phyloP scores from a whole-genome alignment of 2,329 filamentous ascomycete species.

The Diaporthe australafricana region DNA sequence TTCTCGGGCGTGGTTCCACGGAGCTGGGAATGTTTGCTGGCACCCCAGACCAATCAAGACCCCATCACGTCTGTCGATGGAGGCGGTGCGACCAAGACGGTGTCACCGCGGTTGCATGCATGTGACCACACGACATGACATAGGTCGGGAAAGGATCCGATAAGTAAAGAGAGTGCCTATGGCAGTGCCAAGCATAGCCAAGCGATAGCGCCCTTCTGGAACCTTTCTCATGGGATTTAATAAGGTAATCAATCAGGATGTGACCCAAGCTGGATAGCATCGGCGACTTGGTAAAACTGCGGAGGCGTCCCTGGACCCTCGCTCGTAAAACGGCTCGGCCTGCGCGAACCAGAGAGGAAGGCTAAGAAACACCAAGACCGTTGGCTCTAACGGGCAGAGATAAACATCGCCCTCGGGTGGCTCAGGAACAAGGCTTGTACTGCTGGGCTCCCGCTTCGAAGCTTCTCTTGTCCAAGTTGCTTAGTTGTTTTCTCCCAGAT shows the following conservation, averaged over 20 bases:
- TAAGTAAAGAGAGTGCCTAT: not conserved
- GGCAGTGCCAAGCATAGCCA: constrained; percentile 25
- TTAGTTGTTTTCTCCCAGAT: not conserved
- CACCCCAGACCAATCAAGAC: not conserved
- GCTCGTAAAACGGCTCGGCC: not conserved
- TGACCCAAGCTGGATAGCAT: constrained; percentile 13
- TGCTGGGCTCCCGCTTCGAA: constrained; percentile 19
- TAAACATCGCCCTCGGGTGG: constrained; percentile 6
- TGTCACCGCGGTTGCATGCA: constrained; percentile 1
- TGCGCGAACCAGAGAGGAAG: not conserved
- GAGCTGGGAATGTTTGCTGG: constrained; percentile 10
- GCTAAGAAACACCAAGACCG: constrained; percentile 16
- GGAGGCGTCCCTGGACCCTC: not conserved
- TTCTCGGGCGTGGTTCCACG: constrained; percentile 2
- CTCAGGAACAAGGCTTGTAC: constrained; percentile 17
- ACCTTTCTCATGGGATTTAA: constrained; percentile 14
- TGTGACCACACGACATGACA: constrained; percentile 11
- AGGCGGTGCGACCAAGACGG: constrained; percentile 3
- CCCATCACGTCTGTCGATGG: not conserved
- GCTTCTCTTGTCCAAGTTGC: constrained; percentile 14
- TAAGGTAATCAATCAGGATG: constrained; percentile 21
- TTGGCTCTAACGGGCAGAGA: not conserved
- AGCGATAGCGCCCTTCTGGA: constrained; percentile 26
- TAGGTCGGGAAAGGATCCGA: constrained; percentile 15
- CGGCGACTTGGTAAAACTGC: constrained; percentile 15